Conservation (phyloP, 257 asterid species). For the Osmanthus fragrans region DNA sequence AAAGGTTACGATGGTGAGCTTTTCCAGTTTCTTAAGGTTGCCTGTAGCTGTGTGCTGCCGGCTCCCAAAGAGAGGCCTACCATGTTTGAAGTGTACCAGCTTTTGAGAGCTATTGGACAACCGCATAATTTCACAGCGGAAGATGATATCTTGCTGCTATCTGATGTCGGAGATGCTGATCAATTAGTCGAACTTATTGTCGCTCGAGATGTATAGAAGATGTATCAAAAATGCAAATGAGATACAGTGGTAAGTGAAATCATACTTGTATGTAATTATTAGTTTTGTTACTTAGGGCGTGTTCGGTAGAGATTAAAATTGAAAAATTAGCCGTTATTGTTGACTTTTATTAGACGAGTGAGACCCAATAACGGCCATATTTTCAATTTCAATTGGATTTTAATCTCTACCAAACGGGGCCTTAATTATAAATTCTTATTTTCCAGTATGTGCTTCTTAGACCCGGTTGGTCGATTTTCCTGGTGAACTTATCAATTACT, state of each 20-base stretch:
- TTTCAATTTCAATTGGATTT: no score
- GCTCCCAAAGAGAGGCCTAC: slow-evolving; percentile 76
- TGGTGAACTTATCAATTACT: no score
- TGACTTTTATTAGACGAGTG: no score
- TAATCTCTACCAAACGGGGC: no score
- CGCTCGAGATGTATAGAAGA: slow-evolving; percentile 55
- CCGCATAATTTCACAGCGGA: slow-evolving; percentile 57
- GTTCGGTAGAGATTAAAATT: no score
- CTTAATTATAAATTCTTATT: no score
- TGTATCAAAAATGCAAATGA: slow-evolving; percentile 23
- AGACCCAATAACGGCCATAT: no score
- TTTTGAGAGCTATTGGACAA: slow-evolving; percentile 71
- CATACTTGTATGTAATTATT: slow-evolving; percentile 23
- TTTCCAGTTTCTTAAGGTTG: slow-evolving; percentile 79
- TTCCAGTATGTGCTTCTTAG: no score
- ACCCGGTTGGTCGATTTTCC: no score
- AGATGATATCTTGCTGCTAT: slow-evolving; percentile 54
- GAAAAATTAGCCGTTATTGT: no score
- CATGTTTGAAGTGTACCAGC: slow-evolving; percentile 47
- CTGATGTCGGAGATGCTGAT: slow-evolving; percentile 46
- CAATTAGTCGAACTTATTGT: slow-evolving; percentile 72
- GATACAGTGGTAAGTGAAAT: slow-evolving; percentile 1
- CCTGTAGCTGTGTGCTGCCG: slow-evolving; percentile 71
- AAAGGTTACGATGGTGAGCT: slow-evolving; percentile 68
- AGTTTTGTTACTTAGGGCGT: not conserved